phyloP scores from a whole-genome alignment of 768 basidiomycete genomes.

The Phaeolepiota aurea region DNA sequence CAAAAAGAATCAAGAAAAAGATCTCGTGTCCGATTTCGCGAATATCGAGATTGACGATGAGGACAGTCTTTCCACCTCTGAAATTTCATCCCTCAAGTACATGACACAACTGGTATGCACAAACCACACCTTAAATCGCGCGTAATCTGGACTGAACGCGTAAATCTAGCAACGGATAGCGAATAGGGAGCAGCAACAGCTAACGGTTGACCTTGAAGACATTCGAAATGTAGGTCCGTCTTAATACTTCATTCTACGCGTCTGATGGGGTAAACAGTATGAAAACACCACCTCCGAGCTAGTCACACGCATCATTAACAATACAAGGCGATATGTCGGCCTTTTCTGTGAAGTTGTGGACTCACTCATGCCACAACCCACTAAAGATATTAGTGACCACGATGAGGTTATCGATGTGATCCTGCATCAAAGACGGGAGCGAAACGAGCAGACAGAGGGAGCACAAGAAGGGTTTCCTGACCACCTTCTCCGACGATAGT shows the following conservation, averaged over 20 bases:
- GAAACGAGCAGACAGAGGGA: constrained; percentile 76
- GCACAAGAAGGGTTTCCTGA: constrained; percentile 78
- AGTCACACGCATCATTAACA: constrained; percentile 69
- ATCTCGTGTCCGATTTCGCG: constrained; percentile 58
- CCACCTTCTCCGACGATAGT: constrained; percentile 93
- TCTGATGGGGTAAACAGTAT: constrained; percentile 34
- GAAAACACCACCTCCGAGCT: constrained; percentile 67
- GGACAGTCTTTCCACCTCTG: constrained; percentile 21
- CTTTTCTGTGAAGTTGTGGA: constrained; percentile 91
- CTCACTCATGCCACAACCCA: constrained; percentile 80
- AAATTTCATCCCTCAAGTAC: constrained; percentile 57
- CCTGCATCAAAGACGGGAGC: constrained; percentile 84
- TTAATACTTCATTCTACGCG: constrained; percentile 1
- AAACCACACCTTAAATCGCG: constrained; percentile 15
- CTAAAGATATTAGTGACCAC: constrained; percentile 81
- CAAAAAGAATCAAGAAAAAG: constrained; percentile 49
- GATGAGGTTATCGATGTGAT: constrained; percentile 97
- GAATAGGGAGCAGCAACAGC: constrained; percentile 87
- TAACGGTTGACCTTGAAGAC: constrained; percentile 87
- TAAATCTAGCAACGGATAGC: constrained; percentile 80
- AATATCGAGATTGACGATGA: constrained; percentile 60
- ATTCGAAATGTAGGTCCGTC: constrained; percentile 47
- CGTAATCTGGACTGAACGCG: constrained; percentile 14
- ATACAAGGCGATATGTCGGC: constrained; percentile 83
- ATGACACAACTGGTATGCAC: constrained; percentile 72